Evolutionary conservation across 1,284 basidiomycete species (phyloP), one percentile per base, ranked within the genome.

Genomic region (Sporisorium iseilematis-ciliati): DNA sequence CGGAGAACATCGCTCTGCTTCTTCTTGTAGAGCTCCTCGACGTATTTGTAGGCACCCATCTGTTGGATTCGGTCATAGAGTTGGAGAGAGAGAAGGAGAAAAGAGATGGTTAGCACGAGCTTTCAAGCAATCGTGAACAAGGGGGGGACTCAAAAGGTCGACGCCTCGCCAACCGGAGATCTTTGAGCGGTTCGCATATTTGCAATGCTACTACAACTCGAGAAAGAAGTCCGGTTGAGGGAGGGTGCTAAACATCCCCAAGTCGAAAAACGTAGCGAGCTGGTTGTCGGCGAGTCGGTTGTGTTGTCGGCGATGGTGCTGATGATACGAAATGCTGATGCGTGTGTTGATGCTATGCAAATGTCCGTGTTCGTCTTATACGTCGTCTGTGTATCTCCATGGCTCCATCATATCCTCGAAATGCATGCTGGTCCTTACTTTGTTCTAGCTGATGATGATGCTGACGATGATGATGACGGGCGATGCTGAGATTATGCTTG

Each of bases 1-100:
- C 95, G 94, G 87, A 98, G 91, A 81, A 99, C 94, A 88, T 97
- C 95, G 86, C 92, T 93, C 88, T 95, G 93, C 88, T 95, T 95
- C 82, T 85, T 83, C 80, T 82, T 83, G 73, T 84, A 87, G 62
- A 98, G 89, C 89, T 98, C 96, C 84, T 93, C 91, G 85, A 98
- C 91, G 88, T 99, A 98, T 88, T 96, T 97, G 92, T 95, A 95
- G 86, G 94, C 87, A 86, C 87, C 87, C 87, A 86, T 83, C 80
- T 83, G 63, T 62, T 38, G 51, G 35, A n/a, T 38, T 38, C 3
- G 35, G 10, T 38, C 4, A 54, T 41, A 33, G 29, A 50, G 35
- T 53, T 43, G 23, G 33, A 29, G 41, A 54, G 55, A 60, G 10
- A 55, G 54, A 52, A n/a, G n/a, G 23, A 23, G 25, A 40, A 50